phyloP scores from a whole-genome alignment of 345 rosid genomes.

The Brassica carinata region DNA sequence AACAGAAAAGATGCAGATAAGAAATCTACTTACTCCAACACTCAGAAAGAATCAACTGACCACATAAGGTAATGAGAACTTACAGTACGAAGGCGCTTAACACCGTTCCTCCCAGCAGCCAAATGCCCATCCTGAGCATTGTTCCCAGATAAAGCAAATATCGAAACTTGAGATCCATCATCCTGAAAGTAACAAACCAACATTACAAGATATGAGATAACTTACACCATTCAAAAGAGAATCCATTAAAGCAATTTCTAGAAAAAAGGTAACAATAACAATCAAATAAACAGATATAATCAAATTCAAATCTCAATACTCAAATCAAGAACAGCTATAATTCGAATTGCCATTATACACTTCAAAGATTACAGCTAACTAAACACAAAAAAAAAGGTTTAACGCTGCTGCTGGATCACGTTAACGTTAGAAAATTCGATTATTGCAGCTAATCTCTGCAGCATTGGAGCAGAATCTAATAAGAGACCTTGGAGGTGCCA shows the following conservation, averaged over 20 bases:
- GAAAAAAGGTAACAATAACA: background rate
- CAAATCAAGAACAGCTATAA: background rate
- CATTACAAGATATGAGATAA: background rate
- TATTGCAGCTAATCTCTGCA: conserved; percentile 1
- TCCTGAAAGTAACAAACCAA: conserved; percentile 55
- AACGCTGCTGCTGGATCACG: no score
- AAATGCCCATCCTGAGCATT: conserved; percentile 87
- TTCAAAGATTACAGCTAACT: no score
- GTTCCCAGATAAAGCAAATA: conserved; percentile 77
- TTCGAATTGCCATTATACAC: background rate
- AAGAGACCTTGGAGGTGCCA: conserved; percentile 80
- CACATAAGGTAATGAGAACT: conserved; percentile 23
- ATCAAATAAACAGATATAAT: background rate
- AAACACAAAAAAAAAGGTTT: no score
- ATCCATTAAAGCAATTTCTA: background rate
- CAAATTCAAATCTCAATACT: background rate
- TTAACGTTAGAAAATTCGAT: background rate
- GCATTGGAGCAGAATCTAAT: background rate
- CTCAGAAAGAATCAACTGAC: conserved; percentile 11
- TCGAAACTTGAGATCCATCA: conserved; percentile 92
- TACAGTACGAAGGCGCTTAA: conserved; percentile 99
- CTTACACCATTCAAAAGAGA: background rate
- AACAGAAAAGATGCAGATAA: background rate
- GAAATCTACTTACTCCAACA: conserved; percentile 2
- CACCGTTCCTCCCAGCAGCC: conserved; percentile 95